Base-by-base conservation (phyloP, 208 protist species). In the Phytomonas serpens region DNA sequence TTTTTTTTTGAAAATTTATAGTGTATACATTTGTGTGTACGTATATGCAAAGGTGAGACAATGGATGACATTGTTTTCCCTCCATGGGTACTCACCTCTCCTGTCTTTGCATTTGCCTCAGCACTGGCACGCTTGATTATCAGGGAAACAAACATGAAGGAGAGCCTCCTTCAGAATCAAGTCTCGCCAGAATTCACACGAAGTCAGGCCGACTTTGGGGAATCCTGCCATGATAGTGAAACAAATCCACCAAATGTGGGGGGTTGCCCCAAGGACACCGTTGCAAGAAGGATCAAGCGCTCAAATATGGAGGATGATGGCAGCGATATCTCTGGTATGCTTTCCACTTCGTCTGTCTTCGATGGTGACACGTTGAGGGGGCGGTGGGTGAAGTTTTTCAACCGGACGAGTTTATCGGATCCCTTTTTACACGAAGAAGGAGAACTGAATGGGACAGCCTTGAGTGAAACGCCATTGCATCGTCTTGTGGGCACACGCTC, bases 31-130 rank as follows among this genome's bases (percentile, higher is more conserved):
- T 57, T 27, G 23, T 19, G 64, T 29, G 9, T 51, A 69, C 23
- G 30, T 34, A 13, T 69, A 29, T 70, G 34, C 51, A 52, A 34
- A 69, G 19, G 13, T 66, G 10, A 37, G 40, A 51, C 38, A 14
- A 95, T 95, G 90, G 77, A 95, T 31, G 86, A 95, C 37, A 88
- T 93, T 57, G 75, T 69, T 5, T 91, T 95, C 64, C 87, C 90
- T 0, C 23, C 63, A 5, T 95, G 90, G 90, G 80, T 91, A 19
- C 71, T 74, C n/a, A 75, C 67, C 47, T 84, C 85, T 32, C 80
- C 90, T 6, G 79, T 83, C 33, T 78, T 95, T 61, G 77, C 80
- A 27, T 82, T 93, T 71, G 78, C 84, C 11, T 74, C 73, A 14
- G 78, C 79, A 67, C 79, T 94, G n/a, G 75, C 77, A 57, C 68